Base-by-base conservation (phyloP, 169 alveolate species). In the Eimeria brunetti region DNA sequence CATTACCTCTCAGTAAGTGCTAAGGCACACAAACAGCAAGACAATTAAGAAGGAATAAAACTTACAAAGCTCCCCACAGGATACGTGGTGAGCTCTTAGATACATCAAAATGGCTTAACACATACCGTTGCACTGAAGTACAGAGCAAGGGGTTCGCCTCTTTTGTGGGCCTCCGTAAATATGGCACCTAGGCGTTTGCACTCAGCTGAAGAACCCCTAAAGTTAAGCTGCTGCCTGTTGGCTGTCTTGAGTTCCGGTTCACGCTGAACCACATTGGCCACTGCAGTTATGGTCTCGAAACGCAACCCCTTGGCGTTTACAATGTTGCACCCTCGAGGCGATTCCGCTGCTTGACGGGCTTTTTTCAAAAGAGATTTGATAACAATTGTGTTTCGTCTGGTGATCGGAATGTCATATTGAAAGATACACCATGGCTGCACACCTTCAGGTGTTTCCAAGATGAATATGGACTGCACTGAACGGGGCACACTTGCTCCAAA, bases 271-370 rank as follows among this genome's bases (percentile, higher is more conserved):
- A 86, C 64, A 44, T 36, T 41, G 56, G 93, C 93, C 30, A 64
- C 83, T 1, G 84, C 93, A 24, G 93, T 86, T 4, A 86, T 86
- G 12, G 93, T 86, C 36, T 86, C 81, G 60, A 92, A 92, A 33
- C 88, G 58, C 44, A 92, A 81, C 8, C 92, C 92, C 58, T 36
- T 64, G 75, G 89, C 96, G 51, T 83, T 86, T 8, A 44, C 11
- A 27, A 92, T 80, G 46, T 92, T 92, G 96, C 96, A 92, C 22
- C 96, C 96, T 12, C 46, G 41, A 4, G 96, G 96, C 33, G 96
- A 81, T n/a, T 80, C 91, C 33, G 96, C 93, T 1, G 96, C 71
- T 20, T 75, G 69, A 16, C 83, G 81, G 1, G 90, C 96, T 38
- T 92, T 92, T 71, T 46, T 78, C 76, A 92, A 0, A 2, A 92